phyloP scores from a whole-genome alignment of 495 filamentous ascomycete genomes.

The Jackrogersella minutella region DNA sequence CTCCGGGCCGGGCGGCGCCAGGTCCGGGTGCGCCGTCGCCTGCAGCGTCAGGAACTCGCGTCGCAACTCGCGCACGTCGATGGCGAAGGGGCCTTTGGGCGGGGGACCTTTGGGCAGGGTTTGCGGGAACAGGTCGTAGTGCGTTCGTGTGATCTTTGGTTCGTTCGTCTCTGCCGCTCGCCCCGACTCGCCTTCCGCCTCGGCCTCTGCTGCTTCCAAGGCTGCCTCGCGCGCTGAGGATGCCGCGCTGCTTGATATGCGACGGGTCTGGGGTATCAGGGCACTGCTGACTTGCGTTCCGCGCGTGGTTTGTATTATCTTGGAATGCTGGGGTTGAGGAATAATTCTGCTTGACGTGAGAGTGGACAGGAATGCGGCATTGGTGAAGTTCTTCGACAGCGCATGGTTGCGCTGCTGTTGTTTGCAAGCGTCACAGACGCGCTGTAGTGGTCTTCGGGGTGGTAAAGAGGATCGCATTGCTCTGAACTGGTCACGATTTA shows the following conservation, averaged over 20 bases:
- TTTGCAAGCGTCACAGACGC: constrained; percentile 39
- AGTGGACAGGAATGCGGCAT: background rate
- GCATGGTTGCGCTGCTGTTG: constrained; percentile 27
- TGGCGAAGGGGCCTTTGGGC: constrained; percentile 75
- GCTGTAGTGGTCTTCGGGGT: constrained; percentile 19
- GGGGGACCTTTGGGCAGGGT: constrained; percentile 85
- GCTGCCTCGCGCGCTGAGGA: background rate
- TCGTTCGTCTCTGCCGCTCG: background rate
- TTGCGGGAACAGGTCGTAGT: constrained; percentile 89
- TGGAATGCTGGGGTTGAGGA: background rate
- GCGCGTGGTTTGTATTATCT: background rate
- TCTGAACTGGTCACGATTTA: no score
- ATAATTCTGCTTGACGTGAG: background rate
- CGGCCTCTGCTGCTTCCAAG: background rate
- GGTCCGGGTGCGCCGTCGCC: constrained; percentile 80
- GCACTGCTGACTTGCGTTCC: background rate
- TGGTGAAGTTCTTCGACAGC: constrained; percentile 2
- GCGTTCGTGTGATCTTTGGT: constrained; percentile 45
- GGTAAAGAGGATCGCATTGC: constrained; percentile 37
- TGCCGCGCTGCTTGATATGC: constrained; percentile 12
- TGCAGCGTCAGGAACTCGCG: constrained; percentile 89
- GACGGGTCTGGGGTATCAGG: constrained; percentile 1
- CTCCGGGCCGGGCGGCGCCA: constrained; percentile 37
- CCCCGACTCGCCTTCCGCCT: background rate
- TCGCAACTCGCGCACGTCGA: constrained; percentile 72